Conservation (phyloP, 345 rosid species). For the Garcia nutans region DNA sequence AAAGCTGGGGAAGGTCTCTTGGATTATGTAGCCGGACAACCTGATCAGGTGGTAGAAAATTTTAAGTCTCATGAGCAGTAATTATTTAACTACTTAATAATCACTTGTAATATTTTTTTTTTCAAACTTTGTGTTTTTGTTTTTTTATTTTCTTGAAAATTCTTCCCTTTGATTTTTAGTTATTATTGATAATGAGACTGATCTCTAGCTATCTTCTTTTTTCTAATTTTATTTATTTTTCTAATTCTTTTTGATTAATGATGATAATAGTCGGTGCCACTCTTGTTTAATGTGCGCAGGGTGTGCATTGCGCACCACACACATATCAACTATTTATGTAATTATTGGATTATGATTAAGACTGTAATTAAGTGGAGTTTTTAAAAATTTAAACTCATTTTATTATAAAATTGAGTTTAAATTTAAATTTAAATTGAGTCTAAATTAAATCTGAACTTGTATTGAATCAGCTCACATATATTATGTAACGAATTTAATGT, state of each 20-base stretch:
- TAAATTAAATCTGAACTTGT: too few relatives aligned
- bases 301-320: not conserved
- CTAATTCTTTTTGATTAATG: too few relatives aligned
- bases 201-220: not conserved
- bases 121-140: not conserved
- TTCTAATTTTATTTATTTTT: not conserved
- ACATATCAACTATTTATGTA: not conserved
- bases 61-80: conserved; percentile 18
- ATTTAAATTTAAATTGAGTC: too few relatives aligned
- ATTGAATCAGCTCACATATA: too few relatives aligned
- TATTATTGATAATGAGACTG: not conserved
- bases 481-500: too few relatives aligned
- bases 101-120: not conserved
- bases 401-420: too few relatives aligned
- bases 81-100: too few relatives aligned
- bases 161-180: conserved; percentile 7
- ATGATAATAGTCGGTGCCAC: too few relatives aligned
- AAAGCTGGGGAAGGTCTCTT: conserved; percentile 64
- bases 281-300: not conserved
- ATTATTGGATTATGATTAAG: too few relatives aligned
- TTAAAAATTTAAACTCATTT: too few relatives aligned
- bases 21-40: conserved; percentile 78
- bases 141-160: not conserved
- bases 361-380: too few relatives aligned
- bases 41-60: conserved; percentile 30